Evolutionary conservation across 2,329 filamentous ascomycete species (phyloP).

Genomic region (Leptographium wingfieldii): DNA sequence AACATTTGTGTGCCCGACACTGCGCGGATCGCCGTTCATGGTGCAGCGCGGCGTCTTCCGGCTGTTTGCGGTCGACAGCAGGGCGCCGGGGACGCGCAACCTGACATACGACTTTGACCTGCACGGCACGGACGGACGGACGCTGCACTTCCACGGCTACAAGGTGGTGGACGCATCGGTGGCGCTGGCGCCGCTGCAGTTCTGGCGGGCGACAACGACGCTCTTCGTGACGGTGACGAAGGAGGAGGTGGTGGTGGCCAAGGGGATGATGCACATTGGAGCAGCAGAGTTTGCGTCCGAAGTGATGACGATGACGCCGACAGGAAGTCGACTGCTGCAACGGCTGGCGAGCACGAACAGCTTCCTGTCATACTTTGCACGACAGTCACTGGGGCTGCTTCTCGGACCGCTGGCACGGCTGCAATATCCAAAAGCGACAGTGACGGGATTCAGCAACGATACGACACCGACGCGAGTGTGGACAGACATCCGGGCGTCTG

Average conservation of each 20-base stretch:
- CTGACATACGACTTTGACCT: constrained; percentile 51
- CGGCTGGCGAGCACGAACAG: constrained; percentile 31
- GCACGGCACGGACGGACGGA: constrained; percentile 36
- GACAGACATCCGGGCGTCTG: constrained; percentile 33
- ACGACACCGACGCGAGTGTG: constrained; percentile 30
- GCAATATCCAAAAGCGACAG: constrained; percentile 38
- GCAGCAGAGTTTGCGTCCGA: constrained; percentile 41
- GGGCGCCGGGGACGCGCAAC: constrained; percentile 43
- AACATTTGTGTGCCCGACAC: constrained; percentile 42
- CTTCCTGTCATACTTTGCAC: constrained; percentile 44
- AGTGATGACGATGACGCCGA: constrained; percentile 38
- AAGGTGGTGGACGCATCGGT: constrained; percentile 50
- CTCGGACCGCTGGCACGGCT: constrained; percentile 41
- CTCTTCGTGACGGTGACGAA: constrained; percentile 48
- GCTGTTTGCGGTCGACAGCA: constrained; percentile 39
- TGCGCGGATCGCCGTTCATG: constrained; percentile 47
- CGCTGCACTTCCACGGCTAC: constrained; percentile 47
- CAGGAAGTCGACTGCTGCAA: constrained; percentile 31
- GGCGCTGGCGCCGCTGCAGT: constrained; percentile 39
- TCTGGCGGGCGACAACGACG: constrained; percentile 51
- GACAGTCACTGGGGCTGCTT: constrained; percentile 39
- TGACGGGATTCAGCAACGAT: constrained; percentile 40
- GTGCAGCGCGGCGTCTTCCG: constrained; percentile 44
- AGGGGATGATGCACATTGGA: constrained; percentile 45
- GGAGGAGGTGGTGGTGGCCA: constrained; percentile 34